Evolutionary conservation across 805 yeast species (phyloP).

Genomic region (Starmerella bacillaris): DNA sequence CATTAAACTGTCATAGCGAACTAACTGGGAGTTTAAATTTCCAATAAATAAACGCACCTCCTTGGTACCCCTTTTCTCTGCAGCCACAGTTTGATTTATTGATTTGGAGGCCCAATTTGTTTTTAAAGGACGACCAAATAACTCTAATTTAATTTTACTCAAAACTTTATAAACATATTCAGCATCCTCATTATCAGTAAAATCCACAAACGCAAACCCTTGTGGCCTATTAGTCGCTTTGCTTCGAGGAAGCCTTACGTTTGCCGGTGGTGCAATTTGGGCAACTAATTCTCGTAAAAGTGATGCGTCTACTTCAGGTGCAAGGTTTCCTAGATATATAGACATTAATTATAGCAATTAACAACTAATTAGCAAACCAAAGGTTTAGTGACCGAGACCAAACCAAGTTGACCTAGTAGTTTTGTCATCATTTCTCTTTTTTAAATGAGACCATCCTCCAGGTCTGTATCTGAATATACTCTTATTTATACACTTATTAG

Average conservation of each 20-base stretch:
- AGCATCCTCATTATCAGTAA: conserved; percentile 40
- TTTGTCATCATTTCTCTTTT: too few species aligned
- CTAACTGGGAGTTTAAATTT: conserved; percentile 40
- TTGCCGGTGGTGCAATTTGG: conserved; percentile 64
- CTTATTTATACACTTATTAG: too few species aligned
- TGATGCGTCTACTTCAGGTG: conserved; percentile 51
- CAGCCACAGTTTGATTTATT: conserved; percentile 3
- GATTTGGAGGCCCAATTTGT: conserved; percentile 34
- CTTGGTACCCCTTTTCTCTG: conserved; percentile 19
- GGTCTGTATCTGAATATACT: too few species aligned
- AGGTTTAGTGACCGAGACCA: too few species aligned
- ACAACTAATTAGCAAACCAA: too few species aligned
- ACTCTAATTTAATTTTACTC: conserved; percentile 32
- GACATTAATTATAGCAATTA: too few species aligned
- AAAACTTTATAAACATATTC: conserved; percentile 48
- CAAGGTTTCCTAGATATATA: conserved; percentile 68
- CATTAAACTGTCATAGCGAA: conserved; percentile 39
- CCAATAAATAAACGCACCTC: conserved; percentile 55
- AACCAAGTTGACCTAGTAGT: too few species aligned
- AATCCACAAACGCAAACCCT: conserved; percentile 80
- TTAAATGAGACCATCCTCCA: too few species aligned
- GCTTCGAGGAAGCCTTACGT: conserved; percentile 44
- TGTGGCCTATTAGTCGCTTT: too few species aligned
- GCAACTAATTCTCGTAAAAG: conserved; percentile 64
- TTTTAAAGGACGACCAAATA: conserved; percentile 44